Evolutionary conservation across 2,329 filamentous ascomycete species (phyloP).

Genomic region (Paecilomyces niveus): DNA sequence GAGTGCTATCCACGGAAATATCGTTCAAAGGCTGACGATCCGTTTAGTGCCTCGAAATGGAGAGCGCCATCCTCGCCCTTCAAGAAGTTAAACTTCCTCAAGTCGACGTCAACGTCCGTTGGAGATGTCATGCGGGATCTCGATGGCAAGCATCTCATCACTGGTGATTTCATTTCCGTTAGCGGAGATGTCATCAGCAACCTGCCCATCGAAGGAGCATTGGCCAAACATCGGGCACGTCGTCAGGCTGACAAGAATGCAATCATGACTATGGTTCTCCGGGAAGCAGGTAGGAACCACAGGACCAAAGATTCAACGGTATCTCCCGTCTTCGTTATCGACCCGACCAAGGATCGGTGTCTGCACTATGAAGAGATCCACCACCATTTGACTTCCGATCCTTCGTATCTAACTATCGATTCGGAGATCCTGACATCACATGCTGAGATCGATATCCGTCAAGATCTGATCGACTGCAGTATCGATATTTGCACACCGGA

Average conservation of each 20-base stretch:
- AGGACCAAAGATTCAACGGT: constrained; percentile 69
- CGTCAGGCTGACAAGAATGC: constrained; percentile 81
- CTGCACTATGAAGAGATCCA: constrained; percentile 92
- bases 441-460: constrained; percentile 71
- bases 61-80: constrained; percentile 69
- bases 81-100: constrained; percentile 72
- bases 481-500: constrained; percentile 98
- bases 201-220: constrained; percentile 68
- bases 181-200: constrained; percentile 92
- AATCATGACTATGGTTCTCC: constrained; percentile 93
- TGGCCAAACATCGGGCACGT: constrained; percentile 73
- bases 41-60: constrained; percentile 62
- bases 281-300: constrained; percentile 67
- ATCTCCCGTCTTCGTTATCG: constrained; percentile 78
- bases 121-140: constrained; percentile 94
- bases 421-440: constrained; percentile 67
- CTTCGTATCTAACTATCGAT: constrained; percentile 60
- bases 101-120: constrained; percentile 77
- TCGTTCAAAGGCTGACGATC: constrained; percentile 9
- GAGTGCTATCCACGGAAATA: not conserved
- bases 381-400: constrained; percentile 52
- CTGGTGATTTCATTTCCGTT: constrained; percentile 84
- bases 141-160: constrained; percentile 76
- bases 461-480: constrained; percentile 85
- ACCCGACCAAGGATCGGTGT: constrained; percentile 70